Evolutionary conservation across 2,329 filamentous ascomycete species (phyloP).

Genomic region (Ceratocystis cubensis): DNA sequence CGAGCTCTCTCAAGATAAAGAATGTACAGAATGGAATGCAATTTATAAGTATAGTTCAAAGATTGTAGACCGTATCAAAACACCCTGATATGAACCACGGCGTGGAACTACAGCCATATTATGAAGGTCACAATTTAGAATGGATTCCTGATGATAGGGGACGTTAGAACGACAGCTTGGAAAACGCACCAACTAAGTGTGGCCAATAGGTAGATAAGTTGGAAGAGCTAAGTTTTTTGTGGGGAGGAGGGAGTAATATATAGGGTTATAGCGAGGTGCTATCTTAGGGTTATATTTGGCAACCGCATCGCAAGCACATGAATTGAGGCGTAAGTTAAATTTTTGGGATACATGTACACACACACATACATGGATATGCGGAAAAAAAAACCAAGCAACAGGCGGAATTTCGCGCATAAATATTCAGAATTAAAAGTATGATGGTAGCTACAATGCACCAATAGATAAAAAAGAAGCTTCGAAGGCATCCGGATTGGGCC

Average conservation of each 20-base stretch:
- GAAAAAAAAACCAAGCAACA: neutral
- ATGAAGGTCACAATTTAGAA: too few relatives aligned
- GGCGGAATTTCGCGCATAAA: neutral
- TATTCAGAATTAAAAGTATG: slow-evolving; percentile 1
- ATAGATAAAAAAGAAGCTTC: neutral
- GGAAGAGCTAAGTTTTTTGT: neutral
- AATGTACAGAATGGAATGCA: neutral
- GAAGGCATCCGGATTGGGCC: neutral
- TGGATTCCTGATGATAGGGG: too few relatives aligned
- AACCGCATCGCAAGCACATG: neutral
- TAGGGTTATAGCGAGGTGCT: neutral
- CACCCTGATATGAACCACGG: neutral
- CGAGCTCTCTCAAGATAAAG: neutral
- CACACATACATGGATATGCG: neutral
- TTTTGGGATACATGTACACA: neutral
- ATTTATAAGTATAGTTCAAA: neutral
- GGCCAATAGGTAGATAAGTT: too few relatives aligned
- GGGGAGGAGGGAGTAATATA: neutral
- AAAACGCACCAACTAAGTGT: too few relatives aligned
- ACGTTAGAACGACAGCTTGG: too few relatives aligned
- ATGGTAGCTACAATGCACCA: slow-evolving; percentile 4
- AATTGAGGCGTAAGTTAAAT: too few relatives aligned
- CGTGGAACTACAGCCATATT: neutral
- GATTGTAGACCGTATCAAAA: neutral
- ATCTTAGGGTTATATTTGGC: neutral